These are phyloP conservation scores for Rhizoclosmatium globosum DNA, from an alignment of 192 early-diverging fungal genomes.

Conservation along the genomic window DNA sequence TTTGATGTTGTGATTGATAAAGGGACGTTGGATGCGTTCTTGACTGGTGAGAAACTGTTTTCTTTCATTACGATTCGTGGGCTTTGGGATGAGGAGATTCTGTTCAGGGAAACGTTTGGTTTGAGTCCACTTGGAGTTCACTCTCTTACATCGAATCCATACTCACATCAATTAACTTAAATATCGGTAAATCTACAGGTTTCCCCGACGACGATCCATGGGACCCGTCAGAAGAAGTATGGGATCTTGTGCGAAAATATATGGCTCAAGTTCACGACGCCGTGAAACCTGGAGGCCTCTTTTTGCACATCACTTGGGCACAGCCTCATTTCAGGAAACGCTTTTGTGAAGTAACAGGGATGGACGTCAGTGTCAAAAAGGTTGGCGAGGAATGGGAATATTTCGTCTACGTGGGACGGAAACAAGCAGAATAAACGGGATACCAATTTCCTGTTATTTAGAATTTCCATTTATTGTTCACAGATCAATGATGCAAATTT, in stretches of 20 bases:
- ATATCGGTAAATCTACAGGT: background rate
- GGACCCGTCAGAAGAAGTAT: slow-evolving; percentile 80
- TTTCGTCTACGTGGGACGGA: slow-evolving; percentile 35
- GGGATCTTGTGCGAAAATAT: slow-evolving; percentile 69
- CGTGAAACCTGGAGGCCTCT: slow-evolving; percentile 77
- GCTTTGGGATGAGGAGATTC: too few species aligned
- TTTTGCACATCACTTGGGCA: slow-evolving; percentile 91
- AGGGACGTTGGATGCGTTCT: slow-evolving; percentile 90
- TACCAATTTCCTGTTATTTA: too few species aligned
- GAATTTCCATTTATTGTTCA: too few species aligned
- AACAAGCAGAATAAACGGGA: background rate
- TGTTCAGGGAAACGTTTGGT: too few species aligned
- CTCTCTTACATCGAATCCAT: too few species aligned
- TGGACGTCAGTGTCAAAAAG: slow-evolving; percentile 67
- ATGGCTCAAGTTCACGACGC: slow-evolving; percentile 82
- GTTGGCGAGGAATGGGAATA: slow-evolving; percentile 43
- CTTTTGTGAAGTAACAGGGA: slow-evolving; percentile 64
- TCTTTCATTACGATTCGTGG: background rate
- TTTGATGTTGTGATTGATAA: slow-evolving; percentile 89
- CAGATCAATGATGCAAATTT: too few species aligned
- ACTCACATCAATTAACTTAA: too few species aligned
- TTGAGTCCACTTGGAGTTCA: too few species aligned
- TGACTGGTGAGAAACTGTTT: slow-evolving; percentile 63
- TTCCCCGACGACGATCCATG: slow-evolving; percentile 78
- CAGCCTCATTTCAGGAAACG: slow-evolving; percentile 88